These are phyloP conservation scores for Corymbia maculata DNA, from an alignment of 345 rosid genomes.

Conservation along the genomic window DNA sequence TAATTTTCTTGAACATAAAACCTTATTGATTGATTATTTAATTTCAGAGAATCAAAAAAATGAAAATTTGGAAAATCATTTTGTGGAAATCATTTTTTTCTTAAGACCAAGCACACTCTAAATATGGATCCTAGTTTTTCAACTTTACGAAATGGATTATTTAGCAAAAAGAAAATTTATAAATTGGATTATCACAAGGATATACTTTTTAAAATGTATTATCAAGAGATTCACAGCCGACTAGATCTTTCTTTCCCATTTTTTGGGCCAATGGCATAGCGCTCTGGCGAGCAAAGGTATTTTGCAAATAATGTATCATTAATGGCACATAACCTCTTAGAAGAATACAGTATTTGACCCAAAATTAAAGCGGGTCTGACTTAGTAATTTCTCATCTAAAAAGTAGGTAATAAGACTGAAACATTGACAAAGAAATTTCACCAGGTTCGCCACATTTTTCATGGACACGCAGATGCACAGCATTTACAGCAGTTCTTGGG, in stretches of 20 bases:
- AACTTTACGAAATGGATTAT: background rate
- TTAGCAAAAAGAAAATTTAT: background rate
- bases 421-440: background rate
- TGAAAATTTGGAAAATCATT: background rate
- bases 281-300: background rate
- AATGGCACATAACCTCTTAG: background rate
- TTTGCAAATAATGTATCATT: background rate
- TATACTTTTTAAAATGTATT: background rate
- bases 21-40: background rate
- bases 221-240: background rate
- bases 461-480: background rate
- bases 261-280: background rate
- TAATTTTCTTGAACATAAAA: fast-evolving
- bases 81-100: background rate
- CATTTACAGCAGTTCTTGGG: background rate
- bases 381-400: background rate
- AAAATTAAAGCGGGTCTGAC: background rate
- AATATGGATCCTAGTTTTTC: background rate
- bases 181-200: background rate
- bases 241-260: background rate
- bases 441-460: background rate
- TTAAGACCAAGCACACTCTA: background rate
- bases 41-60: background rate
- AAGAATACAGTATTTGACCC: fast-evolving
- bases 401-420: background rate